Base-by-base conservation (phyloP, 2,329 filamentous ascomycete species). In the Monosporascus sp. region DNA sequence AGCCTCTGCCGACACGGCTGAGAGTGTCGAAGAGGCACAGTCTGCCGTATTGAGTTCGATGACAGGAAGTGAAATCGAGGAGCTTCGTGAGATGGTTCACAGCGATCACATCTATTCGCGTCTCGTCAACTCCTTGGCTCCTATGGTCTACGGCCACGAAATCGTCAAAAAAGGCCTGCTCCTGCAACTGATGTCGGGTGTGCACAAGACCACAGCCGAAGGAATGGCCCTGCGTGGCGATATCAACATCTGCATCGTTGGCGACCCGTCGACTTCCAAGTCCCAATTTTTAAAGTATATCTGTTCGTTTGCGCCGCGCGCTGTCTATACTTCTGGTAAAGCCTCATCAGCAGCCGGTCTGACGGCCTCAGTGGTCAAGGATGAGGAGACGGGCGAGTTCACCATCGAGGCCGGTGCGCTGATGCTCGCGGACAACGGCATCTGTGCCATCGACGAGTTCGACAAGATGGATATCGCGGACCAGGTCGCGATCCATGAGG, bases 391-490 rank as follows among this genome's bases (percentile, higher is more conserved):
- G 20, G 94, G 94, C 60, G 94, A 99, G 68, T 97, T 97, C 70
- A 99, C 94, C 16, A 99, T 99, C 63, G 94, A 99, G 75, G 94
- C 94, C 7, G 94, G 94, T 75, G 94, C 94, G 14, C 84, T 99
- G 54, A 97, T 99, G 94, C 78, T 99, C 56, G 94, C 94, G 22
- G 87, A 97, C 66, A 97, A 96, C 61, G 94, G 94, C 51, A 95
- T 97, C 64, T 99, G 94, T 72, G 92, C 91, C 55, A 99, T 99
- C 69, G 94, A 99, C 68, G 94, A 99, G 70, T 99, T 99, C 64
- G 94, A 99, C 83, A 99, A 99, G 77, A 99, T 99, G 94, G 94
- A 99, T 66, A 89, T 99, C 57, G 85, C 78, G 50, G 94, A 99
- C 70, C 94, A 99, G 75, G 94, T 99, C 52, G 94, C 94, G 60